Base-by-base conservation (phyloP, 2,329 filamentous ascomycete genomes). In the Clonostachys chloroleuca region DNA sequence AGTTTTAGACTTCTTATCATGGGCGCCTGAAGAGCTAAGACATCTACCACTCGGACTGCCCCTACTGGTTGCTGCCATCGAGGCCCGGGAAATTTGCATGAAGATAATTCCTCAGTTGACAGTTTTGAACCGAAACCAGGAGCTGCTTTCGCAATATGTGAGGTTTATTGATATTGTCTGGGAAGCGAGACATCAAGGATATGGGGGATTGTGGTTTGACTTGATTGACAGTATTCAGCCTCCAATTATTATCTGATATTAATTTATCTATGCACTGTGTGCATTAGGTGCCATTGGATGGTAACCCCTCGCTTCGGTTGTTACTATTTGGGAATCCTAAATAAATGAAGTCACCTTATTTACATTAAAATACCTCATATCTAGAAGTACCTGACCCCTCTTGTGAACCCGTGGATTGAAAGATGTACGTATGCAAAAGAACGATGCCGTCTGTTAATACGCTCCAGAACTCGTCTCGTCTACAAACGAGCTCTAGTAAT, bases 11-110 rank as follows among this genome's bases (percentile, higher is more conserved):
- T 39, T 54, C 20, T 16, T 37, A 5, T 6, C 30, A 3, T 47
- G 42, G 44, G 47, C 51, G 1, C 35, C 40, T 4, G 30, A 40
- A 33, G 51, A 47, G 24, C 33, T 48, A 16, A 46, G 46, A 12
- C 47, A 49, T 2, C 37, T 54, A 9, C 47, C 49, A 5, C 13
- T 52, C 13, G 52, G 51, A 17, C 46, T 54, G 8, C 52, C 52
- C 3, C 45, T 54, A 2, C 18, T 51, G 40, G 46, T 52, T 4
- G 52, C 52, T 5, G 47, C 49, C 47, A 16, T 54, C 16, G 52
- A 54, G 35, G 41, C 44, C 17, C 44, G 45, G 12, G 45, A 39
- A 2, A 10, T 18, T 2, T 51, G 51, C 17, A 37, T 16, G n/a
- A 33, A 48, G 4, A 35, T 51, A 44, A 41, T 42, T 8, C 36